These are phyloP conservation scores for Exophiala xenobiotica DNA, from an alignment of 2,329 filamentous ascomycete genomes.

Conservation along the genomic window DNA sequence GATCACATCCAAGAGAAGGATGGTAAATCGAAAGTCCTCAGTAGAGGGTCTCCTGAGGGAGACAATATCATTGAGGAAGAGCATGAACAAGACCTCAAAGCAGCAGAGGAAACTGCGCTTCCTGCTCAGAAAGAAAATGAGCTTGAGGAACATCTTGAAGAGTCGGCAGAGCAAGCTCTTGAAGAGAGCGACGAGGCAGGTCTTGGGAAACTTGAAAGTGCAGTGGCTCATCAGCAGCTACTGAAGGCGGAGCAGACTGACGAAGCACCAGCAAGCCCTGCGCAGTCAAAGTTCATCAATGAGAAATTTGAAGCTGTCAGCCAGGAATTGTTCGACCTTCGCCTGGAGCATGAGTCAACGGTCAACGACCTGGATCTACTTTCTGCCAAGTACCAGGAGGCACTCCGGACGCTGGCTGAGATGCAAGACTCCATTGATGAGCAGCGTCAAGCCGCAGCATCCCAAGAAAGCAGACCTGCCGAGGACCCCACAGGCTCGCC, in stretches of 20 bases:
- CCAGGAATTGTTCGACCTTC: constrained; percentile 86
- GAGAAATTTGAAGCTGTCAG: constrained; percentile 91
- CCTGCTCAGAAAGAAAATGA: constrained; percentile 34
- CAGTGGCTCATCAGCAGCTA: constrained; percentile 28
- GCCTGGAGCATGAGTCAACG: constrained; percentile 84
- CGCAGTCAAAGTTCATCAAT: constrained; percentile 80
- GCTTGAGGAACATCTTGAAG: constrained; percentile 23
- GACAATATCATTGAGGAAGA: constrained; percentile 40
- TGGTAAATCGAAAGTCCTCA: constrained; percentile 37
- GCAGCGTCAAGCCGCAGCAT: constrained; percentile 56
- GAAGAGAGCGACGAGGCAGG: constrained; percentile 35
- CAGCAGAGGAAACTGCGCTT: constrained; percentile 45
- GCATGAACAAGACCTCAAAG: constrained; percentile 44
- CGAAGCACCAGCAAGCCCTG: constrained; percentile 62
- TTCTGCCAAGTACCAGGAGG: constrained; percentile 86
- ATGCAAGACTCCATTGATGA: constrained; percentile 85
- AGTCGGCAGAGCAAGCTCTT: constrained; percentile 20
- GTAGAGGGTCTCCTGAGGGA: constrained; percentile 30
- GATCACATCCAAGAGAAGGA: constrained; percentile 70
- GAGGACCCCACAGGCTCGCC: constrained; percentile 62
- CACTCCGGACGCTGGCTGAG: constrained; percentile 75
- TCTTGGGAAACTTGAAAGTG: constrained; percentile 39
- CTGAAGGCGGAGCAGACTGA: constrained; percentile 50
- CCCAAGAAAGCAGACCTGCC: constrained; percentile 46
- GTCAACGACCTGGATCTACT: constrained; percentile 78